Conservation (phyloP, 176 grass and related monocot species). For the Raddia guianensis region DNA sequence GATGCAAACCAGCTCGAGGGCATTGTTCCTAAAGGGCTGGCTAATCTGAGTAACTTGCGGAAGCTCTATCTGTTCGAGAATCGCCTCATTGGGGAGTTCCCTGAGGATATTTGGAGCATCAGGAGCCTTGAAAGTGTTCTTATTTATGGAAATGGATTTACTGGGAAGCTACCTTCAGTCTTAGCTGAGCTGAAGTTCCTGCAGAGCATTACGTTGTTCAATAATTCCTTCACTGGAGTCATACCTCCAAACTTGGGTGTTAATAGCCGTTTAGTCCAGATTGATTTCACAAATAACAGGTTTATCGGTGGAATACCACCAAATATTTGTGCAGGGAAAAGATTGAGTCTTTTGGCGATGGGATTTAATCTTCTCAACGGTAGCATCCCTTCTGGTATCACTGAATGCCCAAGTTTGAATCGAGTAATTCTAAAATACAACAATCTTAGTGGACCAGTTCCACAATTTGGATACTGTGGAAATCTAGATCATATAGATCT, state of each 20-base stretch:
- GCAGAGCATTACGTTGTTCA: conserved; percentile 49
- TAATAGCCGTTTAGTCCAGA: conserved; percentile 46
- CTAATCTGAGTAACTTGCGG: conserved; percentile 45
- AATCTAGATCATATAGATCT: conserved; percentile 57
- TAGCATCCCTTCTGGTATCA: conserved; percentile 61
- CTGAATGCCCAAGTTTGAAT: conserved; percentile 53
- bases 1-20: conserved; percentile 60
- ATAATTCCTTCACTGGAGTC: conserved; percentile 60
- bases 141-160: conserved; percentile 49
- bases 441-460: conserved; percentile 51
- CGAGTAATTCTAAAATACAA: conserved; percentile 58
- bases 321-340: conserved; percentile 67
- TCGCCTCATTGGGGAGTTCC: conserved; percentile 55
- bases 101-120: conserved; percentile 66
- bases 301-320: conserved; percentile 71
- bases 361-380: conserved; percentile 67
- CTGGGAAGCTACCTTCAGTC: conserved; percentile 51
- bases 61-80: conserved; percentile 51
- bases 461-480: conserved; percentile 39
- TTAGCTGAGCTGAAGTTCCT: conserved; percentile 55
- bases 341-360: conserved; percentile 53
- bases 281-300: conserved; percentile 66
- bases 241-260: conserved; percentile 56
- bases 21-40: conserved; percentile 53
- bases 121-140: conserved; percentile 46